Evolutionary conservation across 1,284 basidiomycete genomes (phyloP), one percentile per base, ranked within the genome.

Genomic region (Boletus smithii): DNA sequence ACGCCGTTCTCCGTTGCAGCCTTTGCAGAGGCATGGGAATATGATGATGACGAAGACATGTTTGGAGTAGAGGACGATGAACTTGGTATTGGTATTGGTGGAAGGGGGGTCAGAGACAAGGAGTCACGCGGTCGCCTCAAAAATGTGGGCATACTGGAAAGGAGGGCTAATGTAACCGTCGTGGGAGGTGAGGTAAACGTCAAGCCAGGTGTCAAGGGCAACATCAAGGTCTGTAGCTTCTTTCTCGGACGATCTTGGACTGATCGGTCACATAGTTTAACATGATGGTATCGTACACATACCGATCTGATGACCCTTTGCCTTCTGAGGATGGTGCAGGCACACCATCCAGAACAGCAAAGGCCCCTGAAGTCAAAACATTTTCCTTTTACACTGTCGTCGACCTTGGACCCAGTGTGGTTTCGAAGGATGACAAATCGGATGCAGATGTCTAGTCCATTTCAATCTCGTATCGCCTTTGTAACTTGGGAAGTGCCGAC

Each of bases 11-110:
- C 87, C 1, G 81, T 97, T 32, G 85, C 87, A 13, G 87, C 93
- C 1, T 91, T 88, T 60, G 91, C 91, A 24, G 94, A 97, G 63
- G 91, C 90, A 32, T 95, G 91, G 93, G 93, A 95, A 65, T 95
- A 94, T 54, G 93, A 95, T 40, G 90, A 94, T 44, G 90, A 92
- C 40, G 91, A 91, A 53, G 88, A 88, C 32, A 88, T 89, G 77
- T 85, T 87, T 56, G 79, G 73, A 26, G 70, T 82, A 7, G 86
- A 88, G 34, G 87, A 88, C 23, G 88, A 86, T 27, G 79, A 83
- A 38, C 72, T 71, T 53, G 72, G 70, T 34, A 72, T 70, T 50
- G 71, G 69, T 35, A 70, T 64, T 47, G 60, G 58, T 44, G 58
- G 60, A 48, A 69, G 59, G 48, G 67, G 58, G 32, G 58, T 46